phyloP scores from a whole-genome alignment of 768 basidiomycete genomes.

The Pleurotus tuoliensis region DNA sequence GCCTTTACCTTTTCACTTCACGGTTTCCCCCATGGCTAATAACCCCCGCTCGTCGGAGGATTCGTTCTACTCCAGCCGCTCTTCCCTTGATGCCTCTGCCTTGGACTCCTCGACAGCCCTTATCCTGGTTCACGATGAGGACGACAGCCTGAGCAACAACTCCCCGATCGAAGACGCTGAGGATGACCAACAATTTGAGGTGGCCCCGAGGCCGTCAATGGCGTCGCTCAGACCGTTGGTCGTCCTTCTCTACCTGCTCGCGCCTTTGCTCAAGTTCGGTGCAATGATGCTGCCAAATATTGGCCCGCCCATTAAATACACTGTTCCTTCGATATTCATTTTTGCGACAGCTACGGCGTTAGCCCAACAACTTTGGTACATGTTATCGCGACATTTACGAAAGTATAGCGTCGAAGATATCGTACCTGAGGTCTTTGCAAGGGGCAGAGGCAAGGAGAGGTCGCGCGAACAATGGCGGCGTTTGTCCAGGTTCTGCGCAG shows the following conservation, averaged over 20 bases:
- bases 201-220: conserved; percentile 30
- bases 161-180: conserved; percentile 42
- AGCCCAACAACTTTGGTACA: conserved; percentile 69
- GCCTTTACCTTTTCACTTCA: no score
- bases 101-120: conserved; percentile 49
- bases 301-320: conserved; percentile 42
- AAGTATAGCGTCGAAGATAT: conserved; percentile 59
- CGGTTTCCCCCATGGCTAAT: not conserved
- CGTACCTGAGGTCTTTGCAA: conserved; percentile 56
- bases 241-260: conserved; percentile 66
- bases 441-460: conserved; percentile 48
- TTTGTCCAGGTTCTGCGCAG: conserved; percentile 40
- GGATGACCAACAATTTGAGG: conserved; percentile 41
- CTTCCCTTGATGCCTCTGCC: conserved; percentile 21
- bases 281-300: conserved; percentile 57
- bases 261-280: conserved; percentile 68
- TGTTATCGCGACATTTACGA: conserved; percentile 70
- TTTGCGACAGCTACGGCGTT: conserved; percentile 59
- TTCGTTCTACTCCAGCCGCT: not conserved
- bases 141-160: conserved; percentile 28
- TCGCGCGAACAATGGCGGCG: conserved; percentile 39
- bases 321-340: conserved; percentile 44
- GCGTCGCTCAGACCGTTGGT: conserved; percentile 54
- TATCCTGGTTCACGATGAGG: conserved; percentile 55
- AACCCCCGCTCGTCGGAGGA: conserved; percentile 14